phyloP scores from a whole-genome alignment of 2,329 filamentous ascomycete species.

The Apiospora hydei region DNA sequence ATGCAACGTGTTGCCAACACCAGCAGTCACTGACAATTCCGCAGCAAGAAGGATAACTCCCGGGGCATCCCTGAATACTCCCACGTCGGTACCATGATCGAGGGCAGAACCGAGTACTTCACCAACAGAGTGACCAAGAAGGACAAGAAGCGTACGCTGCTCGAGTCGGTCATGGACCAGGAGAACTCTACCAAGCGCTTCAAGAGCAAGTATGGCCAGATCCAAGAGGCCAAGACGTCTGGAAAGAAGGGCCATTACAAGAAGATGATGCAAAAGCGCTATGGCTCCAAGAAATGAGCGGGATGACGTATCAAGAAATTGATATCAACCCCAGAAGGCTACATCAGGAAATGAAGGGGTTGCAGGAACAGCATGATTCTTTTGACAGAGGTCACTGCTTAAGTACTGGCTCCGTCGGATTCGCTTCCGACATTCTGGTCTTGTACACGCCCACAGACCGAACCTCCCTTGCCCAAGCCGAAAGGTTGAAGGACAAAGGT shows the following conservation, averaged over 20 bases:
- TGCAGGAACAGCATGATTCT: slow-evolving; percentile 15
- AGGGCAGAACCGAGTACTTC: slow-evolving; percentile 88
- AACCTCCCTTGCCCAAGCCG: not conserved
- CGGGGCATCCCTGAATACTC: slow-evolving; percentile 78
- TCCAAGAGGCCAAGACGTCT: slow-evolving; percentile 82
- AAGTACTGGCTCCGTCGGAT: slow-evolving; percentile 16
- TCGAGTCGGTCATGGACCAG: slow-evolving; percentile 80
- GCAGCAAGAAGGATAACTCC: slow-evolving; percentile 76
- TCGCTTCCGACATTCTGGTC: not conserved
- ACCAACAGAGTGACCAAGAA: slow-evolving; percentile 83
- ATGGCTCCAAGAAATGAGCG: slow-evolving; percentile 38
- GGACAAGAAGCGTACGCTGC: slow-evolving; percentile 85
- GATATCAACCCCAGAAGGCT: not conserved
- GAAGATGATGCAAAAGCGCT: slow-evolving; percentile 63
- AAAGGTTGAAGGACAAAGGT: not conserved
- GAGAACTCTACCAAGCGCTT: slow-evolving; percentile 75
- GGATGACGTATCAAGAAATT: not conserved
- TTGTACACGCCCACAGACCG: not conserved
- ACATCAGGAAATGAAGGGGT: not conserved
- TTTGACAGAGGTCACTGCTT: not conserved
- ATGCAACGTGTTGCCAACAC: slow-evolving; percentile 14
- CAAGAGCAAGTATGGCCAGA: slow-evolving; percentile 85
- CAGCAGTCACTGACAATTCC: slow-evolving; percentile 65
- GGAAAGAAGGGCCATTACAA: slow-evolving; percentile 93
- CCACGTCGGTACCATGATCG: slow-evolving; percentile 86